Base-by-base conservation (phyloP, 2,329 filamentous ascomycete genomes). In the Trichoderma sp. region DNA sequence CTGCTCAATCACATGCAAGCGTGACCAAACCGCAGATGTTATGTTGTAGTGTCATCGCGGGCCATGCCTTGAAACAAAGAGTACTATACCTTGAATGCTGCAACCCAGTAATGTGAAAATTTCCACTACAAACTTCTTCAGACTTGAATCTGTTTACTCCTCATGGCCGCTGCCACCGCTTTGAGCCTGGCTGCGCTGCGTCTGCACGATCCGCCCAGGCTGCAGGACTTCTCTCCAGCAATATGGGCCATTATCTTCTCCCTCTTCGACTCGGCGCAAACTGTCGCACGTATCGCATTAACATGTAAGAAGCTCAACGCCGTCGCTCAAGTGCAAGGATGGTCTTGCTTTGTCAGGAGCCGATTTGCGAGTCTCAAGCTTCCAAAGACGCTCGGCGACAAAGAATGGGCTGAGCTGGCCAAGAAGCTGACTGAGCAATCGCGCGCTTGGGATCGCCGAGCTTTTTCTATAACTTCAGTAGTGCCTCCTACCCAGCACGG, bases 261-360 rank as follows among this genome's bases (percentile, higher is more conserved):
- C 18, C 30, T 56, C 2, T 11, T 56, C 30, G 54, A 56, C 54
- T 56, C 54, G 30, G 54, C 54, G 30, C 54, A 56, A 56, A 56
- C 54, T 6, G 30, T 56, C 2, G 54, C 54, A 24, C 54, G 54
- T 8, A 56, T 56, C 32, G 54, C 54, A 13, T 56, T 30, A 18
- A 56, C 54, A 10, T 56, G 54, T 30, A 56, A 56, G 18, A 56
- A 56, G 6, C 54, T 56, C 10, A 18, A 56, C 30, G 28, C 54
- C 7, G 30, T 56, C 18, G 54, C 54, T 24, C 54, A 56, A 11
- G 30, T 16, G 30, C 54, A 56, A 11, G 54, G 54, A 18, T 56
- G 54, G 54, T 30, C 54, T 34, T 56, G 54, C n/a, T 56, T 56
- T 56, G 54, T 56, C 54, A 34, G 54, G 28, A 56, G 54, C 54